Evolutionary conservation across 2,329 filamentous ascomycete species (phyloP).

Genomic region (Cladosporium phlei): DNA sequence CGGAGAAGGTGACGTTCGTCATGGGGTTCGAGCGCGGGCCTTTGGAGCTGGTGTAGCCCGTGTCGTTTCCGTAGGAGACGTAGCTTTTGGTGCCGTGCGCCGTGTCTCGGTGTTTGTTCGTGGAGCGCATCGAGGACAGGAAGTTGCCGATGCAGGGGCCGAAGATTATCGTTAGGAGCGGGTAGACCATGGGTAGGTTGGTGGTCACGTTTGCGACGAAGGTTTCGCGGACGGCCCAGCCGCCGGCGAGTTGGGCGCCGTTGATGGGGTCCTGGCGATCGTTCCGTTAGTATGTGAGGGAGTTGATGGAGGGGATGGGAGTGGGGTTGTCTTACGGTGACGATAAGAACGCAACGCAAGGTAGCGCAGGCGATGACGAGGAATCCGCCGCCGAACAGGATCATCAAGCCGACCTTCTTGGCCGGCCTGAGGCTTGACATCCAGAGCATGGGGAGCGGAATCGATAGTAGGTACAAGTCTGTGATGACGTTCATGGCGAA

Average conservation of each 20-base stretch:
- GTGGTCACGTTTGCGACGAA: slow-evolving; percentile 9
- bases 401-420: slow-evolving; percentile 9
- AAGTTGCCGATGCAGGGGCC: neutral
- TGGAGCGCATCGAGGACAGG: slow-evolving; percentile 6
- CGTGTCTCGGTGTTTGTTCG: neutral
- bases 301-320: neutral
- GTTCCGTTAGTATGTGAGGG: neutral
- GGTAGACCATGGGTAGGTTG: slow-evolving; percentile 10
- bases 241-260: slow-evolving; percentile 6
- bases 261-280: slow-evolving; percentile 1
- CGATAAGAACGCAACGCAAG: slow-evolving; percentile 6
- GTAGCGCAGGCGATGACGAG: slow-evolving; percentile 8
- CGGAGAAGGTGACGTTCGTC: slow-evolving; percentile 11
- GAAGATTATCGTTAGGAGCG: neutral
- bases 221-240: slow-evolving; percentile 8
- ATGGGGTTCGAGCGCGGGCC: neutral
- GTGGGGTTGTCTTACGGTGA: neutral
- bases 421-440: neutral
- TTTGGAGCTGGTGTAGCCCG: neutral
- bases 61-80: neutral
- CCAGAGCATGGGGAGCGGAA: slow-evolving; percentile 10
- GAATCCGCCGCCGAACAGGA: slow-evolving; percentile 6
- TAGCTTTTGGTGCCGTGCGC: neutral
- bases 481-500: slow-evolving; percentile 5
- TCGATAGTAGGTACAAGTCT: slow-evolving; percentile 6